These are phyloP conservation scores for Coccinonectria pachysandricola DNA, from an alignment of 2,329 filamentous ascomycete genomes.

Conservation along the genomic window DNA sequence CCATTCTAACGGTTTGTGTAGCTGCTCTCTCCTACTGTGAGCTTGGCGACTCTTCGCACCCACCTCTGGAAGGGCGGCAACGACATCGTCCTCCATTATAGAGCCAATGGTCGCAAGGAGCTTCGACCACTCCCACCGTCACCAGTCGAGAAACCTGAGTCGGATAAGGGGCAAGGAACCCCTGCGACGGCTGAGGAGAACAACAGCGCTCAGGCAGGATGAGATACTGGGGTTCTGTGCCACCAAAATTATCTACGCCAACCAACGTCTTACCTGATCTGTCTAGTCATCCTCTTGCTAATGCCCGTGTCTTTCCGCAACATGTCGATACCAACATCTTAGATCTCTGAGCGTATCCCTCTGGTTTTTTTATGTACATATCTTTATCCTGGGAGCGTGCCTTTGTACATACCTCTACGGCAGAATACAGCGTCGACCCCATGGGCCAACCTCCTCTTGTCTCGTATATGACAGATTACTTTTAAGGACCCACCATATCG, in stretches of 20 bases:
- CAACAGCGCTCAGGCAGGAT: slow-evolving; percentile 5
- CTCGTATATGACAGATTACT: slow-evolving; percentile 6
- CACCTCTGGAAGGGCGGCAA: slow-evolving; percentile 94
- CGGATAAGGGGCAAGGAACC: slow-evolving; percentile 9
- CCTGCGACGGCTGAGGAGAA: slow-evolving; percentile 9
- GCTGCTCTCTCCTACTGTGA: slow-evolving; percentile 73
- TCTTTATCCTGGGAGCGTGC: slow-evolving; percentile 12
- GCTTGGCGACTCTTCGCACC: slow-evolving; percentile 80
- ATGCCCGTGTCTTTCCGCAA: too few species aligned
- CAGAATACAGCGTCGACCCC: slow-evolving; percentile 10
- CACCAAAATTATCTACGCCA: too few species aligned
- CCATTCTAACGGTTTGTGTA: slow-evolving; percentile 19
- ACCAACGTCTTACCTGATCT: too few species aligned
- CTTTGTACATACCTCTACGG: slow-evolving; percentile 16
- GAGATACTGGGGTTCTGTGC: too few species aligned
- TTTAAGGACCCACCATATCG: too few species aligned
- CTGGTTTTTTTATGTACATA: slow-evolving; percentile 13
- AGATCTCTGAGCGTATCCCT: slow-evolving; percentile 6
- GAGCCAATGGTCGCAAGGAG: slow-evolving; percentile 74
- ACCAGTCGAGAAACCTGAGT: slow-evolving; percentile 12
- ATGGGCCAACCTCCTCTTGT: slow-evolving; percentile 4
- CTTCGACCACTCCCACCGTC: slow-evolving; percentile 29
- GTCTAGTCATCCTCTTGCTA: neutral
- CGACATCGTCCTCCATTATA: slow-evolving; percentile 85
- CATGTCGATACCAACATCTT: too few species aligned